Evolutionary conservation across 306 rosid genomes (phyloP).

Genomic region (Inga leiocalycina): DNA sequence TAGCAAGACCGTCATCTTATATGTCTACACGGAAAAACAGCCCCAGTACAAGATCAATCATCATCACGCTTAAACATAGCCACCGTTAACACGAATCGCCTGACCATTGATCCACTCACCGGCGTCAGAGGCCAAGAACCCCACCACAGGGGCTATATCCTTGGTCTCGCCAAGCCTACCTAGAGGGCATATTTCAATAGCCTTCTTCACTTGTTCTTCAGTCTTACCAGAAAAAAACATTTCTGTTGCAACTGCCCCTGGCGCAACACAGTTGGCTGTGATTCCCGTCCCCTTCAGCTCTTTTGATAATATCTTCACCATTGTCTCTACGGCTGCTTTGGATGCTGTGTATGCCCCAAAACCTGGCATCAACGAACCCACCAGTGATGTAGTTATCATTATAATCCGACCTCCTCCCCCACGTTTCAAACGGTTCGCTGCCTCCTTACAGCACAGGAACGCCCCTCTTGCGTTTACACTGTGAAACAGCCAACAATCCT

Average conservation of each 20-base stretch:
- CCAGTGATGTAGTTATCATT: slow-evolving; percentile 46
- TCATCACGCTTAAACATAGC: slow-evolving; percentile 33
- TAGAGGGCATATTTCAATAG: slow-evolving; percentile 35
- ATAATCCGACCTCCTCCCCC: slow-evolving; percentile 64
- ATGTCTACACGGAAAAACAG: background rate
- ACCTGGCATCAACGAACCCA: slow-evolving; percentile 36
- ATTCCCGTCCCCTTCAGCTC: slow-evolving; percentile 53
- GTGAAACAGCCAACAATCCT: background rate
- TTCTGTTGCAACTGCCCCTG: slow-evolving; percentile 53
- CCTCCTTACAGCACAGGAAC: slow-evolving; percentile 55
- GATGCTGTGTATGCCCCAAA: slow-evolving; percentile 47
- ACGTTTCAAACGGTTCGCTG: slow-evolving; percentile 48
- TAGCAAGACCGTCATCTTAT: background rate
- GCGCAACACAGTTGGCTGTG: slow-evolving; percentile 59
- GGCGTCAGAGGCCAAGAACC: slow-evolving; percentile 52
- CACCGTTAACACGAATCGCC: slow-evolving; percentile 58
- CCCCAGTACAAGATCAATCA: background rate
- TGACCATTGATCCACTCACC: slow-evolving; percentile 65
- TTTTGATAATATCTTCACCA: slow-evolving; percentile 51
- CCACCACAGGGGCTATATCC: slow-evolving; percentile 56
- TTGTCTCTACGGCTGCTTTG: slow-evolving; percentile 63
- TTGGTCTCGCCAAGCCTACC: slow-evolving; percentile 49
- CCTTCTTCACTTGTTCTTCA: slow-evolving; percentile 39
- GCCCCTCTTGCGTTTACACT: slow-evolving; percentile 56
- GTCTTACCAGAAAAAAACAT: slow-evolving; percentile 44